Evolutionary conservation across 768 basidiomycete genomes (phyloP).

Genomic region (Amanita muscaria): DNA sequence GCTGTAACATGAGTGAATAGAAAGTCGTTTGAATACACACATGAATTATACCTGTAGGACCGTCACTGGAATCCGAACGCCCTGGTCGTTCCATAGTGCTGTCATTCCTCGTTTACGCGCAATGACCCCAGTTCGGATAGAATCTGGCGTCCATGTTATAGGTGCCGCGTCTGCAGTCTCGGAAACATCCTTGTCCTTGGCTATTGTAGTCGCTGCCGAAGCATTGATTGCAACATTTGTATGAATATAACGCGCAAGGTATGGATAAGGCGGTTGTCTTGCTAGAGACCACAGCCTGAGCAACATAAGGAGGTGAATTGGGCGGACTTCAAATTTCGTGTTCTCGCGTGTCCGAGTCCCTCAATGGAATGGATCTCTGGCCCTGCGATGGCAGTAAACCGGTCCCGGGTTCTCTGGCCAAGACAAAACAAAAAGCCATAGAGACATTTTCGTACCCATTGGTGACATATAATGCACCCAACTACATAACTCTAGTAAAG

Average conservation of each 20-base stretch:
- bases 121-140: slow-evolving; percentile 85
- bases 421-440: slow-evolving; percentile 22
- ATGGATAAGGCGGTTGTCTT: slow-evolving; percentile 36
- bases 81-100: slow-evolving; percentile 84
- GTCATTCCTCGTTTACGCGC: slow-evolving; percentile 97
- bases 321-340: slow-evolving; percentile 21
- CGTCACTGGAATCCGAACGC: slow-evolving; percentile 82
- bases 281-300: slow-evolving; percentile 42
- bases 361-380: slow-evolving; percentile 75
- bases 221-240: slow-evolving; percentile 25
- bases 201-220: not conserved
- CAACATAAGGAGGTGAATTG: slow-evolving; percentile 22
- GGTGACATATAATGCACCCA: slow-evolving; percentile 47
- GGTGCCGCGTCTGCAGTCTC: slow-evolving; percentile 21
- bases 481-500: slow-evolving; percentile 45
- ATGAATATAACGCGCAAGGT: no score
- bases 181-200: slow-evolving; percentile 12
- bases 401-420: slow-evolving; percentile 10
- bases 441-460: slow-evolving; percentile 36
- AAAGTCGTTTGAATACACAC: slow-evolving; percentile 1
- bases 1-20: slow-evolving; percentile 27
- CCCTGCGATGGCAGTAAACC: slow-evolving; percentile 40
- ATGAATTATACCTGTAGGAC: slow-evolving; percentile 70
- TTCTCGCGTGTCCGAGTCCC: no score
- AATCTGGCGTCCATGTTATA: slow-evolving; percentile 75